phyloP scores from a whole-genome alignment of 306 rosid species.

The Mimosa pudica region DNA sequence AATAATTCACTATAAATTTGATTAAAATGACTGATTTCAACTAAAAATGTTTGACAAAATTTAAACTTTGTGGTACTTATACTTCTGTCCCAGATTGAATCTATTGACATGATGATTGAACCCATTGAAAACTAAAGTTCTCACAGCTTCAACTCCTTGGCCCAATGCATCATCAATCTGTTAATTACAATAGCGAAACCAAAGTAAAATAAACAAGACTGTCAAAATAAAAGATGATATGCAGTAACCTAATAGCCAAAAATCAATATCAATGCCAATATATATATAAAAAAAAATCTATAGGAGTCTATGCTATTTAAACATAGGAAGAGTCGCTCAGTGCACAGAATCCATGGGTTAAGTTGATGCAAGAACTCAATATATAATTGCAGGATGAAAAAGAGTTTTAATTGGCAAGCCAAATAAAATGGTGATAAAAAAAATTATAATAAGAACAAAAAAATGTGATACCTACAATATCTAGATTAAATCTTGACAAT shows the following conservation, averaged over 20 bases:
- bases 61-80: conserved; percentile 82
- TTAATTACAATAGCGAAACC: conserved; percentile 30
- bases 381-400: neutral
- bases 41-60: neutral
- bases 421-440: neutral
- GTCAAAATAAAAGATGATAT: neutral
- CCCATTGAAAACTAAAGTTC: conserved; percentile 61
- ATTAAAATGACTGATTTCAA: neutral
- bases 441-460: neutral
- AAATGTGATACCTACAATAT: neutral
- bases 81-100: conserved; percentile 82
- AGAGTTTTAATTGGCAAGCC: neutral
- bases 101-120: conserved; percentile 63
- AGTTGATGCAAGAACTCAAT: too few species aligned
- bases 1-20: neutral
- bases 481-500: neutral
- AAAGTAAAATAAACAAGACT: neutral
- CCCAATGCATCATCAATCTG: conserved; percentile 76
- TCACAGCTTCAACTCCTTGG: conserved; percentile 80
- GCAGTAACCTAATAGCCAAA: neutral
- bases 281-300: neutral
- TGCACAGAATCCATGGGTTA: too few species aligned
- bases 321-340: too few species aligned
- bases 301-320: too few species aligned
- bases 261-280: neutral